A percentile compares a stretch with the other conserved stretches of the same genome.
phyloP scores from a whole-genome alignment of 2,329 filamentous ascomycete genomes.

The Phoma sp. region DNA sequence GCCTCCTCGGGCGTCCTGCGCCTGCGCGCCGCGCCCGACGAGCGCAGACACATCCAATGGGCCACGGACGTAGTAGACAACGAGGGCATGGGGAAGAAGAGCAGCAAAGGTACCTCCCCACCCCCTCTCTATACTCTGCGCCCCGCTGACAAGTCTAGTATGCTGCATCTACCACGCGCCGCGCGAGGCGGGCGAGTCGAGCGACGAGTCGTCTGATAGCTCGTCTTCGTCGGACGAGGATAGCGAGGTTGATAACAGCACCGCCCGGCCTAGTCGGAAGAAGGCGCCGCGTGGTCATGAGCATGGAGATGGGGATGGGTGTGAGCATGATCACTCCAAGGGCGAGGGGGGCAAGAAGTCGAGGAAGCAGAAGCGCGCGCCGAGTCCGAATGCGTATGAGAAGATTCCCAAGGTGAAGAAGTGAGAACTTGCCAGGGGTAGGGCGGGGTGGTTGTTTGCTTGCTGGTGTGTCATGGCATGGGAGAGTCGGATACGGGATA shows the following conservation, averaged over 20 bases:
- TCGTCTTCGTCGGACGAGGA: slow-evolving; percentile 52
- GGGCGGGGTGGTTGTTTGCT: no score
- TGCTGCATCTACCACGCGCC: slow-evolving; percentile 98
- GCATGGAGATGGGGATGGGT: slow-evolving; percentile 20
- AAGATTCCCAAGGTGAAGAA: slow-evolving; percentile 66
- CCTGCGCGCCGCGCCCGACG: slow-evolving; percentile 51
- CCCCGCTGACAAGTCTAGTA: slow-evolving; percentile 60
- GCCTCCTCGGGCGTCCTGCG: slow-evolving; percentile 47
- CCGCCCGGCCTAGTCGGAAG: slow-evolving; percentile 47
- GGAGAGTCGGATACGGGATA: no score
- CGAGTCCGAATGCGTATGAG: slow-evolving; percentile 84
- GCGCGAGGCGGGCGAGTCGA: slow-evolving; percentile 73
- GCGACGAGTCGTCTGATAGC: slow-evolving; percentile 66
- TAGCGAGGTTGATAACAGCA: slow-evolving; percentile 61
- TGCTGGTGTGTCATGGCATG: no score
- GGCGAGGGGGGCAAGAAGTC: slow-evolving; percentile 50
- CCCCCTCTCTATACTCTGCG: neutral
- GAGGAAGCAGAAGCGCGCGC: slow-evolving; percentile 55
- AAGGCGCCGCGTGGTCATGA: slow-evolving; percentile 37
- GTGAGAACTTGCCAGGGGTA: slow-evolving; percentile 5
- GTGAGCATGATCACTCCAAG: slow-evolving; percentile 47
- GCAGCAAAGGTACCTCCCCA: slow-evolving; percentile 75
- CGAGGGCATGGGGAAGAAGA: slow-evolving; percentile 91
- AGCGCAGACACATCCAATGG: slow-evolving; percentile 79
- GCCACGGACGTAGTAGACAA: slow-evolving; percentile 94